Percentiles rank a stretch among this genome's conserved stretches.
Evolutionary conservation across 176 grass and related monocot genomes (phyloP).

Genomic region (Aegilops umbellulata): DNA sequence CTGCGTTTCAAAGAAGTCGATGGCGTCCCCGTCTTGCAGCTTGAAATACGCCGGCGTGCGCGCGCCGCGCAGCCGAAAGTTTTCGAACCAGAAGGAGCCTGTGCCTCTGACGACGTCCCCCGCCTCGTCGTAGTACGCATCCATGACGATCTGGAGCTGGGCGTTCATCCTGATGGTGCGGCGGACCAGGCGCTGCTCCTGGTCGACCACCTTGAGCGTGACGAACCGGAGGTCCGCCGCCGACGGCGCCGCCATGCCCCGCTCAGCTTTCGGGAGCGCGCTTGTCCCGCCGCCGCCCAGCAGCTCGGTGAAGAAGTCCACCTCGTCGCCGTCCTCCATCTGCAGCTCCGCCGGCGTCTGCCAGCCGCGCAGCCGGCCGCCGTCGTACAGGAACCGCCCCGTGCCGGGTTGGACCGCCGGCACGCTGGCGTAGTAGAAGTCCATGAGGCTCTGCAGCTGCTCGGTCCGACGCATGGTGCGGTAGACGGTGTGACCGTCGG

Average conservation of each 20-base stretch:
- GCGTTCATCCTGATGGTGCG: background rate
- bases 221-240: background rate
- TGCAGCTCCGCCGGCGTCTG: slow-evolving; percentile 23
- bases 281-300: slow-evolving; percentile 1
- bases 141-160: background rate
- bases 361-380: background rate
- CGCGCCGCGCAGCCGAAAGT: background rate
- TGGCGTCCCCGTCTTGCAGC: background rate
- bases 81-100: background rate
- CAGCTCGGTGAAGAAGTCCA: slow-evolving; percentile 36
- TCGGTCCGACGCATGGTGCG: background rate
- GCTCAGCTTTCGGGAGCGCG: background rate
- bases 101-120: background rate
- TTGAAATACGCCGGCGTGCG: background rate
- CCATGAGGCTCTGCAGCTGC: slow-evolving; percentile 26
- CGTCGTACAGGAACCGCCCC: slow-evolving; percentile 30
- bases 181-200: background rate
- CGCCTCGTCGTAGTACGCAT: background rate
- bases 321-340: slow-evolving; percentile 23
- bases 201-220: background rate
- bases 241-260: background rate
- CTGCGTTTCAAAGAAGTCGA: background rate
- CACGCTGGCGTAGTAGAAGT: slow-evolving; percentile 24
- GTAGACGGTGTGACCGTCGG: background rate
- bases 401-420: background rate